These are phyloP conservation scores for Naganishia liquefaciens DNA, from an alignment of 1,284 basidiomycete species.

Conservation along the genomic window DNA sequence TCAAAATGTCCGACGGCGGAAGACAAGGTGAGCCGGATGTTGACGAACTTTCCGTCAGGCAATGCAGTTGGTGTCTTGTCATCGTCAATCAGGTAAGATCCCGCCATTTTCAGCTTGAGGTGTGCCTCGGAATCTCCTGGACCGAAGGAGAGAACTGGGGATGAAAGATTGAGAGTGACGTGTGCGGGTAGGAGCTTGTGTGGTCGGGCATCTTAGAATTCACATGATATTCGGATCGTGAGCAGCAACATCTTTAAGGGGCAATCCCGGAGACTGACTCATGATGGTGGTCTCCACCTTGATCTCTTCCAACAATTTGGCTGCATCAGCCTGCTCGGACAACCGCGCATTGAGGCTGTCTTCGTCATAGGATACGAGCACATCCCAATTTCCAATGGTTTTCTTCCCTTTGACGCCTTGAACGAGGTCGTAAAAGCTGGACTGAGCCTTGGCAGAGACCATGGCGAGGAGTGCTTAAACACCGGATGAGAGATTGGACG, in stretches of 20 bases:
- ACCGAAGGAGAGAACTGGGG: not conserved
- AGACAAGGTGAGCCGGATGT: not conserved
- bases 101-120: not conserved
- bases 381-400: slow-evolving; percentile 5
- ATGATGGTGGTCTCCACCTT: not conserved
- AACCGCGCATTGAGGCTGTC: not conserved
- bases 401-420: slow-evolving; percentile 2
- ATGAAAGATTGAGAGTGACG: not conserved
- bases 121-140: not conserved
- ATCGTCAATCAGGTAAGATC: not conserved
- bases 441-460: not conserved
- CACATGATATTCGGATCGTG: not conserved
- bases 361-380: slow-evolving; percentile 8
- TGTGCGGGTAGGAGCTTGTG: not conserved
- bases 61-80: not conserved
- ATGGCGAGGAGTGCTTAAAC: too few relatives aligned
- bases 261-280: not conserved
- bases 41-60: not conserved
- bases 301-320: not conserved
- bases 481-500: too few relatives aligned
- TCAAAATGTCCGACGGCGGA: not conserved
- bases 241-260: not conserved
- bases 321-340: not conserved
- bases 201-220: not conserved
- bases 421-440: not conserved